Percentiles rank a stretch among this genome's conserved stretches.
Evolutionary conservation across 2,329 filamentous ascomycete species (phyloP).

Genomic region (Amesomyces nigricolor): DNA sequence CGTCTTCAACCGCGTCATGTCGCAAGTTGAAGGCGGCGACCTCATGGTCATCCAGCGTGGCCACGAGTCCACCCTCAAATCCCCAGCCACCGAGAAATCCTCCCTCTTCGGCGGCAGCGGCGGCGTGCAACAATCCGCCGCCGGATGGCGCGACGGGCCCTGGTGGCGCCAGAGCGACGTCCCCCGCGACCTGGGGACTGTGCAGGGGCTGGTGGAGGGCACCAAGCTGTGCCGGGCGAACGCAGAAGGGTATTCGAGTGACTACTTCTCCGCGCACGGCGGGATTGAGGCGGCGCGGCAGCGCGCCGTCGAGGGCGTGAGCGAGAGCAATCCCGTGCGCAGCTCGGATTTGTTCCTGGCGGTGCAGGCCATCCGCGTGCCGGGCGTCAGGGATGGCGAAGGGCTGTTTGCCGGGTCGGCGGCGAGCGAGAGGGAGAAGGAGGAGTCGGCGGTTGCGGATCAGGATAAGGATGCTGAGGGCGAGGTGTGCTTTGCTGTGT

Average conservation of each 20-base stretch:
- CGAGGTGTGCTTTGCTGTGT: constrained; percentile 67
- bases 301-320: constrained; percentile 71
- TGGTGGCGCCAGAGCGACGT: constrained; percentile 80
- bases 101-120: constrained; percentile 34
- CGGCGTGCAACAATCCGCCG: constrained; percentile 40
- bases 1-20: constrained; percentile 93
- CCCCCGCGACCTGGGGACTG: constrained; percentile 69
- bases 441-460: constrained; percentile 47
- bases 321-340: constrained; percentile 81
- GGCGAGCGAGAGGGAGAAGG: constrained; percentile 49
- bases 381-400: constrained; percentile 44
- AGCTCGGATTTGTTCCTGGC: constrained; percentile 93
- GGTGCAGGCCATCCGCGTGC: constrained; percentile 75
- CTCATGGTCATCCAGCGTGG: constrained; percentile 91
- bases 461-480: constrained; percentile 51
- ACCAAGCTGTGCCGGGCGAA: constrained; percentile 86
- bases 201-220: constrained; percentile 76
- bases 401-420: constrained; percentile 62
- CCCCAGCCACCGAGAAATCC: constrained; percentile 32
- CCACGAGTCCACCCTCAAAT: constrained; percentile 68
- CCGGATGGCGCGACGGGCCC: constrained; percentile 86
- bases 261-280: constrained; percentile 74
- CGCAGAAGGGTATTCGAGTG: constrained; percentile 79
- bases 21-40: constrained; percentile 97
- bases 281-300: constrained; percentile 76